A percentile compares a stretch with the other conserved stretches of the same genome.
These are phyloP conservation scores for Scutellaria barbata DNA, from an alignment of 257 asterid species.

Conservation along the genomic window DNA sequence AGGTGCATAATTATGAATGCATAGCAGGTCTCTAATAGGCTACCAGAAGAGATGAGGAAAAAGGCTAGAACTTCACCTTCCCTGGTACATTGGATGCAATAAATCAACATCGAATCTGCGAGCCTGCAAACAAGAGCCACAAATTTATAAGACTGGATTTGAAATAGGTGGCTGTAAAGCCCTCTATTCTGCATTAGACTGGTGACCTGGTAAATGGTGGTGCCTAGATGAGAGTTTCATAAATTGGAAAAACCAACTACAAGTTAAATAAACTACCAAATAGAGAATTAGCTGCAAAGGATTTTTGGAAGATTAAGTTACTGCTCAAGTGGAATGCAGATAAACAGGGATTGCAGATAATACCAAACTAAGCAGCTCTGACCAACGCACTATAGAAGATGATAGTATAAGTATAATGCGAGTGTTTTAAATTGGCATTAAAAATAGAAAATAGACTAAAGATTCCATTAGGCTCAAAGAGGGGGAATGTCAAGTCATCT, in stretches of 20 bases:
- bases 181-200: conserved; percentile 26
- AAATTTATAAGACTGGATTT: conserved; percentile 13
- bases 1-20: conserved; percentile 26
- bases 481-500: background rate
- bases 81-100: conserved; percentile 86
- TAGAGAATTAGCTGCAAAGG: background rate
- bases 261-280: conserved; percentile 15
- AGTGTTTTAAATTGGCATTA: background rate
- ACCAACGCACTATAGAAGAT: background rate
- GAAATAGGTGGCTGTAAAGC: conserved; percentile 16
- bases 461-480: background rate
- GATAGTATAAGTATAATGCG: background rate
- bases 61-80: conserved; percentile 54
- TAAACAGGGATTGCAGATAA: background rate
- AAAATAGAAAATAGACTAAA: conserved; percentile 1
- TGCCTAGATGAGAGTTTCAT: conserved; percentile 20
- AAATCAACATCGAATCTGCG: conserved; percentile 64
- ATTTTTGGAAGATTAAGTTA: background rate
- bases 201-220: conserved; percentile 27
- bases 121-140: conserved; percentile 60
- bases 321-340: background rate
- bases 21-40: background rate
- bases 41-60: conserved; percentile 11
- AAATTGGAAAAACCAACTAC: conserved; percentile 16
- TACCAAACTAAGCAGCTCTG: background rate